Evolutionary conservation across 208 protist genomes (phyloP), one percentile per base, ranked within the genome.

Genomic region (Jaenimonas drosophilae): DNA sequence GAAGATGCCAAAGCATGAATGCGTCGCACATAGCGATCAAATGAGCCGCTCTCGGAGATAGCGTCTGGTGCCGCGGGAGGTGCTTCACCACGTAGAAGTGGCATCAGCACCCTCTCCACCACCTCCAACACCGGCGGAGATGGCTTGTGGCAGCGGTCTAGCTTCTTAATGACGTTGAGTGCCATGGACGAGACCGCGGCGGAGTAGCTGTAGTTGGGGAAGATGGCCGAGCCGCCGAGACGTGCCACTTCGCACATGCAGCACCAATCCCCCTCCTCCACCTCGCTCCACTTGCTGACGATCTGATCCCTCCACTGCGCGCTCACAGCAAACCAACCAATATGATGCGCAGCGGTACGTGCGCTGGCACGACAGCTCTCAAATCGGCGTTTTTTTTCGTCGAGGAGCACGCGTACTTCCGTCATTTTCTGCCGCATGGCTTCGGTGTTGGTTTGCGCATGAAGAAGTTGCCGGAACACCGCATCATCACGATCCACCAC

Each of bases 231-330:
- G 5, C 54, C 57, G 14, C 57, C 40, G 20, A 32, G 33, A 5
- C 64, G 56, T 2, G 57, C 65, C 0, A 76, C 53, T 27, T 87
- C 84, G 4, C 59, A 64, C 17, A 92, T 48, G 0, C 60, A 42
- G 49, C 66, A 89, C 84, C 84, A 92, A 42, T 89, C 84, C 1
- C 32, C 52, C 34, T 85, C 79, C 19, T 85, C 76, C 5, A 70
- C 27, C 16, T 72, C 69, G 19, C 74, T 64, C n/a, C 88, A 57
- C 25, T 58, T 61, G 34, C 52, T 54, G 29, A 87, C 45, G 1
- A 74, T 67, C 54, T 88, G 76, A 54, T 92, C 84, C 4, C 84
- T 57, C 80, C 84, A 92, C 50, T 89, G 84, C 19, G 84, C 84
- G 44, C 79, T 89, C 17, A 75, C 54, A 3, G 84, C 79, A 44